phyloP scores from a whole-genome alignment of 805 yeast genomes.

The Zygoascus tannicola region DNA sequence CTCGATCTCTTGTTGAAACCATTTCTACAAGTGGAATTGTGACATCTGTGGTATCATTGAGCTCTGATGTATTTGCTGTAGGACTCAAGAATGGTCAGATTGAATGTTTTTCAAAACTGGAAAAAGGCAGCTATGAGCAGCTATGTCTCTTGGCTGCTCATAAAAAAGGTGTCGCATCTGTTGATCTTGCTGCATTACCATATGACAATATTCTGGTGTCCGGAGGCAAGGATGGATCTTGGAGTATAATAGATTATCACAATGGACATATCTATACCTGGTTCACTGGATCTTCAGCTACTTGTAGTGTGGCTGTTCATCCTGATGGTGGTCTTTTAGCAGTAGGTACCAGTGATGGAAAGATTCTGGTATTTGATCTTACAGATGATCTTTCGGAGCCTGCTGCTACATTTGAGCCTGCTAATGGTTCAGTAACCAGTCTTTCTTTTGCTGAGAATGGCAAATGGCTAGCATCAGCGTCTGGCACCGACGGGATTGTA shows the following conservation, averaged over 20 bases:
- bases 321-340: constrained; percentile 43
- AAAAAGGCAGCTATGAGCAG: background rate
- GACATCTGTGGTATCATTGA: constrained; percentile 10
- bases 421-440: constrained; percentile 24
- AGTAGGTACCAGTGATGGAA: constrained; percentile 29
- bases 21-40: constrained; percentile 13
- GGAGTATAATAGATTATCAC: constrained; percentile 12
- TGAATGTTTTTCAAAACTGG: constrained; percentile 6
- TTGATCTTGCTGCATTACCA: constrained; percentile 4
- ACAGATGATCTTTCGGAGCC: constrained; percentile 25
- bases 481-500: constrained; percentile 20
- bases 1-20: background rate
- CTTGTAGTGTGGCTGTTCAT: constrained; percentile 28
- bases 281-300: constrained; percentile 1
- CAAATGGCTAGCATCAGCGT: constrained; percentile 38
- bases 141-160: background rate
- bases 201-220: constrained; percentile 6
- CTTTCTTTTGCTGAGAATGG: constrained; percentile 55
- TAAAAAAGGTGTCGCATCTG: background rate
- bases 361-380: constrained; percentile 34
- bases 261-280: constrained; percentile 4
- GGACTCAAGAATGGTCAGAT: constrained; percentile 15
- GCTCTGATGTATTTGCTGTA: constrained; percentile 4
- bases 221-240: constrained; percentile 8
- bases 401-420: constrained; percentile 28